These are phyloP conservation scores for Agrocybe praecox DNA, from an alignment of 768 basidiomycete species.

Conservation along the genomic window DNA sequence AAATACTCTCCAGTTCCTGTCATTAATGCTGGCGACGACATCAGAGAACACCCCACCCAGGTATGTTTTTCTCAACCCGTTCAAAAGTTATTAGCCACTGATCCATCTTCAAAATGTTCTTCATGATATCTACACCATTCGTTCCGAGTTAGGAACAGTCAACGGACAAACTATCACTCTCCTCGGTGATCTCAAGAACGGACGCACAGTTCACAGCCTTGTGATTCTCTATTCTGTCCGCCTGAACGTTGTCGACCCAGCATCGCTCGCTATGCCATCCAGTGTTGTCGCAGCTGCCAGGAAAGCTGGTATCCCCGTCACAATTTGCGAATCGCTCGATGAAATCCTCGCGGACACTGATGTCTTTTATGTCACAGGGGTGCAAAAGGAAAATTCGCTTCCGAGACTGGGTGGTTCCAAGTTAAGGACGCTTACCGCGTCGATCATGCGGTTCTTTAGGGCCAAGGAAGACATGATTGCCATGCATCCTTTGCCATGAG, in stretches of 20 bases:
- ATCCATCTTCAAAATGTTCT: slow-evolving; percentile 65
- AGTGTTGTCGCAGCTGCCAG: slow-evolving; percentile 81
- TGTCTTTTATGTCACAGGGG: slow-evolving; percentile 94
- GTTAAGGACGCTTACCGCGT: slow-evolving; percentile 93
- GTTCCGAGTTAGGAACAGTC: slow-evolving; percentile 96
- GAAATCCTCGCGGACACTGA: slow-evolving; percentile 92
- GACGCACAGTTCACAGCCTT: slow-evolving; percentile 95
- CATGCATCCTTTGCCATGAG: slow-evolving; percentile 96
- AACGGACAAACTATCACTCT: slow-evolving; percentile 93
- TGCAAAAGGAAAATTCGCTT: slow-evolving; percentile 92
- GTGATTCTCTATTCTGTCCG: slow-evolving; percentile 93
- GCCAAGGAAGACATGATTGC: too few species aligned
- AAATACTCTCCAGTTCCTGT: slow-evolving; percentile 96
- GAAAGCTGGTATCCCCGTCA: slow-evolving; percentile 78
- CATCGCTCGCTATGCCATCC: slow-evolving; percentile 86
- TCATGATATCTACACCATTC: slow-evolving; percentile 91
- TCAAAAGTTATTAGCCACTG: too few species aligned
- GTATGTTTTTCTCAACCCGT: too few species aligned
- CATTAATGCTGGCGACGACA: slow-evolving; percentile 95
- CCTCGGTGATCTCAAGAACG: slow-evolving; percentile 97
- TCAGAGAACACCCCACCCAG: slow-evolving; percentile 99
- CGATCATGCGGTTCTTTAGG: slow-evolving; percentile 91
- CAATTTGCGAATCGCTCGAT: slow-evolving; percentile 83
- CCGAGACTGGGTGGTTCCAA: slow-evolving; percentile 80
- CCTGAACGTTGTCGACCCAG: slow-evolving; percentile 94